Base-by-base conservation (phyloP, 768 basidiomycete species). In the Rhizopogon vinicolor region DNA sequence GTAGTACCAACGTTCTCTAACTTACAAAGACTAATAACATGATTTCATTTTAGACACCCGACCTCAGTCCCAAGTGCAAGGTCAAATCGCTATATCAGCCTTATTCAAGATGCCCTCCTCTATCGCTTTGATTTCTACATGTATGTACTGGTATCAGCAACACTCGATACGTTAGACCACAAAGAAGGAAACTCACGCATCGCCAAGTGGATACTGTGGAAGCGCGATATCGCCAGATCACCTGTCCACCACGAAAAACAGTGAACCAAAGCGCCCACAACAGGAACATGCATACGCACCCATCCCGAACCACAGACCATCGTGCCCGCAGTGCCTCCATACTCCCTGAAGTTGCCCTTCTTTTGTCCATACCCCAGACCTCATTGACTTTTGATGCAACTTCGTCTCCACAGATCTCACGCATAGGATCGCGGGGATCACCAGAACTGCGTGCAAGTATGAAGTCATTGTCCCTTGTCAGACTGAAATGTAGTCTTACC, bases 331-430 rank as follows among this genome's bases (percentile, higher is more conserved):
- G 28, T 67, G 54, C 49, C 63, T 64, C 67, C 68, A 72, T 19
- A 62, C 60, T 2, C 79, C 75, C 2, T 74, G 68, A 22, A 83
- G 62, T 63, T 89, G 86, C 0, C 86, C 84, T 69, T 91, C 84
- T 18, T n/a, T 75, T 70, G 57, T 85, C 76, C 44, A 86, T 54
- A 14, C 85, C 82, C 89, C 87, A 83, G 13, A 88, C 66, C 14
- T 71, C 68, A 37, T 76, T 73, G 54, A 85, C 71, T 63, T 75
- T 71, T 52, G 74, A 63, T 0, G 72, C 75, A 2, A 81, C 62
- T 35, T 78, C 70, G 10, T 77, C 70, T 1, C 78, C 82, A 41
- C 81, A 76, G 5, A 85, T 64, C 0, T 70, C 66, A 39, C 68
- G 69, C 49, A 82, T 64, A 22, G 73, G 68, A 12, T 72, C 69